Conservation (phyloP, 2,329 filamentous ascomycete genomes). For the Neurospora sp. region DNA sequence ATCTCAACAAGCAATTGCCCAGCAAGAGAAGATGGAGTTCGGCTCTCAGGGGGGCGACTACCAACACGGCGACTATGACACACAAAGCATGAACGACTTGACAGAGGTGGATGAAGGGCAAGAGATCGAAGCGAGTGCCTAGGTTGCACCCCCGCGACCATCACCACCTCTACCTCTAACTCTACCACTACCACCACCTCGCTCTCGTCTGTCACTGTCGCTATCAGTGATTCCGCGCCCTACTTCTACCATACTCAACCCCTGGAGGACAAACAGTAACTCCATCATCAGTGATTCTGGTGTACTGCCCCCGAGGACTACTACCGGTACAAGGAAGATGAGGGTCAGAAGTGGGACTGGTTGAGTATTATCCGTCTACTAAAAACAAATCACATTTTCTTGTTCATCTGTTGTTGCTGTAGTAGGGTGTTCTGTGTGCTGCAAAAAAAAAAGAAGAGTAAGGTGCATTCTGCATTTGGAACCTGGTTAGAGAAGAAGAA, state of each 20-base stretch:
- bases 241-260: slow-evolving; percentile 18
- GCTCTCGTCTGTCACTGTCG: not conserved
- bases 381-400: slow-evolving; percentile 5
- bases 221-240: slow-evolving; percentile 15
- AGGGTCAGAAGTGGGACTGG: slow-evolving; percentile 6
- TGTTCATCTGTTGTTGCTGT: slow-evolving; percentile 1
- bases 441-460: not conserved
- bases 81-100: slow-evolving; percentile 29
- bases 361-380: slow-evolving; percentile 6
- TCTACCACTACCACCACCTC: not conserved
- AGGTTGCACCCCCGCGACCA: slow-evolving; percentile 19
- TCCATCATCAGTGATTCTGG: not conserved
- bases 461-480: not conserved
- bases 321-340: slow-evolving; percentile 4
- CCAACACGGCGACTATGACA: slow-evolving; percentile 24
- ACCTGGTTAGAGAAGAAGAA: not conserved
- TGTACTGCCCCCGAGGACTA: not conserved
- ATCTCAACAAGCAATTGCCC: slow-evolving; percentile 88
- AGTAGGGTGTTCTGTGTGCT: slow-evolving; percentile 1
- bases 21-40: slow-evolving; percentile 76
- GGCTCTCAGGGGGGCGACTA: slow-evolving; percentile 34
- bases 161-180: not conserved
- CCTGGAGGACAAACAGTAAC: slow-evolving; percentile 9
- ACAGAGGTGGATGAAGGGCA: slow-evolving; percentile 40
- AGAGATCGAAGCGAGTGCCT: slow-evolving; percentile 25